phyloP scores from a whole-genome alignment of 1,139 yeast species.

The Blastobotrys persicus region DNA sequence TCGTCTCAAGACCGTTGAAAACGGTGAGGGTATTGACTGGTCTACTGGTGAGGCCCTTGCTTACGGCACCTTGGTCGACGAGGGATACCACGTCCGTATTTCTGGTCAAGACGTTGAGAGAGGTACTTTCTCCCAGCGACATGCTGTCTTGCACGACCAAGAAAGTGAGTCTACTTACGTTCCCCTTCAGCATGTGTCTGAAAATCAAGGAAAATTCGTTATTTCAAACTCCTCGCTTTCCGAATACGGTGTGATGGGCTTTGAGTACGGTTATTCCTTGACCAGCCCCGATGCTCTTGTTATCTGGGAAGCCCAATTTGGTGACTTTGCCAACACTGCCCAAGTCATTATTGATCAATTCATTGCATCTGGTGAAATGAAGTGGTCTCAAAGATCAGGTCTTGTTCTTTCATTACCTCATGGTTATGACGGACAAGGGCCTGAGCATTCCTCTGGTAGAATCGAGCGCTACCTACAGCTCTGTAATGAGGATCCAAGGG shows the following conservation, averaged over 20 bases:
- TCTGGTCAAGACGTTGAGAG: conserved; percentile 99
- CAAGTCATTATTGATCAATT: conserved; percentile 97
- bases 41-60: conserved; percentile 99
- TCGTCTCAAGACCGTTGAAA: conserved; percentile 82
- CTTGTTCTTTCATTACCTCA: conserved; percentile 93
- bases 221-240: conserved; percentile 96
- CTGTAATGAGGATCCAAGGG: conserved; percentile 93
- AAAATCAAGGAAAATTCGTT: conserved; percentile 81
- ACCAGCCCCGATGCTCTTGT: conserved; percentile 96
- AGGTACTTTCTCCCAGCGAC: conserved; percentile 99
- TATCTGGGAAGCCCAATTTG: conserved; percentile 99
- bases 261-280: conserved; percentile 97
- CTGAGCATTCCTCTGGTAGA: conserved; percentile 98
- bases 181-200: conserved; percentile 77
- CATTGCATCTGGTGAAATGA: conserved; percentile 93
- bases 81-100: conserved; percentile 95
- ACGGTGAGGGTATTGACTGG: conserved; percentile 97
- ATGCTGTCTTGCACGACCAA: conserved; percentile 97
- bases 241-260: conserved; percentile 99
- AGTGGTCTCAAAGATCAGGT: conserved; percentile 99
- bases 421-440: conserved; percentile 99
- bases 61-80: conserved; percentile 85
- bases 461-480: conserved; percentile 94
- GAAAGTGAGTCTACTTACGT: conserved; percentile 75
- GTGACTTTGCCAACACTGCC: conserved; percentile 99